Conservation (phyloP, 2,329 filamentous ascomycete species). For the Fusarium avenaceum region DNA sequence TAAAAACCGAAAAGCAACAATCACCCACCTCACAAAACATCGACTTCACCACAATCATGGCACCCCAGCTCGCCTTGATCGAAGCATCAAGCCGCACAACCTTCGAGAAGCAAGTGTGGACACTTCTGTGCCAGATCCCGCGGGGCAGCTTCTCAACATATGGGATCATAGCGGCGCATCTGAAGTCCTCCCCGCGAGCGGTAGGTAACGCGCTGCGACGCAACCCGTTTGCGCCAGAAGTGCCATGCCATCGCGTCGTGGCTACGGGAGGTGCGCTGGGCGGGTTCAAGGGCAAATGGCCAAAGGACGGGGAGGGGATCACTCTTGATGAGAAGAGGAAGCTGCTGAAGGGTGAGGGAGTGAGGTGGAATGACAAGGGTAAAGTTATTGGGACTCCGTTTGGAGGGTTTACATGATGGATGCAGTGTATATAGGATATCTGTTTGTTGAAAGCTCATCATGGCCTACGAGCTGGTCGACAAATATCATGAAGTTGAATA, state of each 20-base stretch:
- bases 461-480: background rate
- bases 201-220: slow-evolving; percentile 81
- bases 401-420: slow-evolving; percentile 40
- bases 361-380: slow-evolving; percentile 71
- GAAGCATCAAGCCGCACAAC: slow-evolving; percentile 60
- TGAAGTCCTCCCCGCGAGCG: slow-evolving; percentile 79
- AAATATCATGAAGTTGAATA: background rate
- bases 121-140: slow-evolving; percentile 82
- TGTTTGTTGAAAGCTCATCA: background rate
- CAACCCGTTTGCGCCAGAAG: slow-evolving; percentile 86
- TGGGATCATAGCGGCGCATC: slow-evolving; percentile 75
- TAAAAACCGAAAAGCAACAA: slow-evolving; percentile 25
- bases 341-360: slow-evolving; percentile 73
- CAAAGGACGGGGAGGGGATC: slow-evolving; percentile 70
- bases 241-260: slow-evolving; percentile 86
- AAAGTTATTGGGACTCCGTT: slow-evolving; percentile 71
- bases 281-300: slow-evolving; percentile 78
- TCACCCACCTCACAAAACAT: background rate
- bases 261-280: slow-evolving; percentile 79
- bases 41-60: slow-evolving; percentile 48
- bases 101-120: slow-evolving; percentile 76
- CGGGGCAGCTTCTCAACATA: slow-evolving; percentile 83
- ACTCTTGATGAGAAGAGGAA: slow-evolving; percentile 74
- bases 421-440: background rate
- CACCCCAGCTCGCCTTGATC: slow-evolving; percentile 61